Evolutionary conservation across 2,329 filamentous ascomycete genomes (phyloP), one percentile per base, ranked within the genome.

Genomic region (Colletotrichum brevisporum): DNA sequence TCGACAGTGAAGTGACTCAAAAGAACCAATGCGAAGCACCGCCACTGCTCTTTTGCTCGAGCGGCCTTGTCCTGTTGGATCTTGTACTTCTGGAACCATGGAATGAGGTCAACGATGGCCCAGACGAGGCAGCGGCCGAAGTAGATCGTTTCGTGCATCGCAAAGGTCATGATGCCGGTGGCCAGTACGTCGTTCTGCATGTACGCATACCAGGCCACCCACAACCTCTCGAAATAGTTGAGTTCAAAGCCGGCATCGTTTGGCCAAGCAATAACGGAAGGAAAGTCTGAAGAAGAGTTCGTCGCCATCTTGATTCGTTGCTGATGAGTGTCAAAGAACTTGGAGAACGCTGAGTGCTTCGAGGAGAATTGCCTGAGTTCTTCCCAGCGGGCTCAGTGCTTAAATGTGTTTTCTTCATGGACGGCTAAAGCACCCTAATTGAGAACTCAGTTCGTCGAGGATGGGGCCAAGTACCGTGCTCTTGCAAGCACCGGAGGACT

Each of bases 131-230:
- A 92, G 73, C 96, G 91, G 75, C 96, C 96, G 78, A 98, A 99
- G 86, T 99, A 99, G 76, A 98, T 88, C 48, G 90, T 61, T 82
- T 99, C 96, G 85, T 99, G 96, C 89, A 98, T 93, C 74, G 92
- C 83, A 81, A 99, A 98, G 76, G 94, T 97, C 93, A 98, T 92
- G 85, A 99, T 95, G 70, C 96, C 96, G 3, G 96, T 99, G 70
- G 96, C 96, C 71, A 99, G 90, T 64, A 93, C 91, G 83, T 99
- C 96, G 80, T 99, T 98, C 81, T 97, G 93, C 92, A 98, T 97
- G 88, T 91, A 99, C 16, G 95, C 89, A 81, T 99, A 99, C 95
- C 94, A 98, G 48, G 94, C 91, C 82, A 90, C 92, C 96, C 96
- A 99, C 73, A 97, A 85, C 78, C 91, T 91, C 87, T 99, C 96